Evolutionary conservation across 768 basidiomycete species (phyloP), one percentile per base, ranked within the genome.

Genomic region (Suillus subluteus): DNA sequence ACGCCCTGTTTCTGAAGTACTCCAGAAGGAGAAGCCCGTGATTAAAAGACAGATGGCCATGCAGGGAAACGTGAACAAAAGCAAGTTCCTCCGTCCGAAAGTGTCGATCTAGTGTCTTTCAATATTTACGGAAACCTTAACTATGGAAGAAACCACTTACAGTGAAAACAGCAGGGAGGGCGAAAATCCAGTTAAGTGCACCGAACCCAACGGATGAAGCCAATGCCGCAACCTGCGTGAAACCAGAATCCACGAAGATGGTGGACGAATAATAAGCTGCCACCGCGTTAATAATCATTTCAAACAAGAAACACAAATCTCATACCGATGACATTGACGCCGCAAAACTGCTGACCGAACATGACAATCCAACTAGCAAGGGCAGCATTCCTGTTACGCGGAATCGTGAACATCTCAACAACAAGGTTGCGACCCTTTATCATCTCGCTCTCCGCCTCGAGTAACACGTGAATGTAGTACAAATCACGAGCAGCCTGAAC

Each of bases 291-390:
- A 44, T 40, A 56, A n/a, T 43, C 35, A 7, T 16, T 43, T 16
- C 58, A 7, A 40, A 6, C 18, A 21, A 11, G n/a, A 18, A 12
- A 54, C 7, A 48, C 1, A 2, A n/a, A 6, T 40, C 13, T 69
- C 73, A 67, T 64, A 54, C 75, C 72, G 68, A 85, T 85, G 65
- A 88, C 88, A 76, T 93, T 92, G 78, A 94, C 88, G 64, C 92
- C 92, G 72, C 91, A 92, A 83, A 93, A 91, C 78, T 94, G 91
- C 73, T 94, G 92, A 26, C 86, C 86, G 72, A 95, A 89, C 90
- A 91, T 92, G 72, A 92, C 88, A 63, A 88, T 79, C 69, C 82
- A 82, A 21, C 86, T 84, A 0, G 87, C 90, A 40, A 87, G 74
- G 3, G 86, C 78, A 1, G 90, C 91, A 41, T 91, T 83, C 52